Percentiles rank a stretch among this genome's conserved stretches.
Evolutionary conservation across 306 rosid genomes (phyloP).

Genomic region (Spatholobus suberectus): DNA sequence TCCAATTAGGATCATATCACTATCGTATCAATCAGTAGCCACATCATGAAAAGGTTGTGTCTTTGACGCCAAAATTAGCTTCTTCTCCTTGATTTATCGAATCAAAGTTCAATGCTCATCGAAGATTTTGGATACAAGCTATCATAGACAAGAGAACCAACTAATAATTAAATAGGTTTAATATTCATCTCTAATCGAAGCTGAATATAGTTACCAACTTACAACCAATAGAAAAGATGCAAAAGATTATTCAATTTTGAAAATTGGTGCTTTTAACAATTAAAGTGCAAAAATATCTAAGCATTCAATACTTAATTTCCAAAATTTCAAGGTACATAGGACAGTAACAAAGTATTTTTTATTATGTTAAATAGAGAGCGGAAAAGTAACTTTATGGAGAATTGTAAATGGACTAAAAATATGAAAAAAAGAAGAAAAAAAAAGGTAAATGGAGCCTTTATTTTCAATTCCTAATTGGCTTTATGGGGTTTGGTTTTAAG

Average conservation of each 20-base stretch:
- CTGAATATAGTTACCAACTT: not conserved
- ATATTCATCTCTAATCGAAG: not conserved
- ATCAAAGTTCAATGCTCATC: too few species aligned
- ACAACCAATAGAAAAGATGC: not conserved
- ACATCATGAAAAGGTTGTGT: too few species aligned
- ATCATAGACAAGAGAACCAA: not conserved
- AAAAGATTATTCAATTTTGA: too few species aligned
- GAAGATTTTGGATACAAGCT: not conserved
- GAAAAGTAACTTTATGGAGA: not conserved
- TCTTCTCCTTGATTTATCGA: too few species aligned
- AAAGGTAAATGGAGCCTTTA: not conserved
- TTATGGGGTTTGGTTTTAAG: slow-evolving; percentile 28
- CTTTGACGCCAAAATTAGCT: too few species aligned
- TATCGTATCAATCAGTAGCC: too few species aligned
- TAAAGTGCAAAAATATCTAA: not conserved
- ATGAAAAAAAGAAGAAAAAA: too few species aligned
- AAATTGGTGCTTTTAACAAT: not conserved
- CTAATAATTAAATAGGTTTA: too few species aligned
- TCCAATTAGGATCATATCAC: too few species aligned
- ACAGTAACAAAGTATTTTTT: not conserved
- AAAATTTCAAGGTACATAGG: not conserved
- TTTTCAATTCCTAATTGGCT: not conserved
- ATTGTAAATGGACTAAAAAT: not conserved
- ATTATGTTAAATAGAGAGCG: not conserved
- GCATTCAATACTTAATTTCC: not conserved